A percentile compares a stretch with the other conserved stretches of the same genome.
These are phyloP conservation scores for Clonostachys rhizophaga DNA, from an alignment of 2,329 filamentous ascomycete species.

Conservation along the genomic window DNA sequence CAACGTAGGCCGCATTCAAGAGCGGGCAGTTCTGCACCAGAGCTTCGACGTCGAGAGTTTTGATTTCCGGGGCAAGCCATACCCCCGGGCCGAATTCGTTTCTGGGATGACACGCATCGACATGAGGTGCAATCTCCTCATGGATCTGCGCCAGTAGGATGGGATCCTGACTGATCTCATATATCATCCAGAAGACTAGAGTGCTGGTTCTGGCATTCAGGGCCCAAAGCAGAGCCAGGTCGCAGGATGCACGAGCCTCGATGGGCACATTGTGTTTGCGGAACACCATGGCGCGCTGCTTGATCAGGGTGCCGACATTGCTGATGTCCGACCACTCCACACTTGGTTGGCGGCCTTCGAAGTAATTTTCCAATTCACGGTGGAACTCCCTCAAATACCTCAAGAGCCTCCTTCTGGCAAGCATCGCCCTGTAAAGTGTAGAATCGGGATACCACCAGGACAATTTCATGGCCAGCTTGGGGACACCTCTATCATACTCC, in stretches of 20 bases:
- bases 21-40: constrained; percentile 27
- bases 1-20: constrained; percentile 31
- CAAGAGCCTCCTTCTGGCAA: constrained; percentile 18
- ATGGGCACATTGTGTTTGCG: constrained; percentile 19
- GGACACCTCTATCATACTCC: constrained; percentile 26
- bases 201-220: constrained; percentile 30
- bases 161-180: constrained; percentile 30
- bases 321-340: constrained; percentile 28
- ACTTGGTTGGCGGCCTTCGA: constrained; percentile 21
- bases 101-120: constrained; percentile 21
- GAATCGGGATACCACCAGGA: constrained; percentile 25
- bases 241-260: constrained; percentile 22
- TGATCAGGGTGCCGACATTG: constrained; percentile 24
- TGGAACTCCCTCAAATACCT: constrained; percentile 23
- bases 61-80: constrained; percentile 23
- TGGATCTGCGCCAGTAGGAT: constrained; percentile 29
- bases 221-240: constrained; percentile 28
- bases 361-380: constrained; percentile 23
- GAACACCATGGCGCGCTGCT: constrained; percentile 18
- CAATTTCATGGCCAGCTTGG: constrained; percentile 18
- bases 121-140: constrained; percentile 26
- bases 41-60: constrained; percentile 26
- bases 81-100: constrained; percentile 28
- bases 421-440: constrained; percentile 20
- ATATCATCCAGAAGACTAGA: constrained; percentile 33